Evolutionary conservation across 176 grass and related monocot species (phyloP), one percentile per base, ranked within the genome.

Genomic region (Oryza coarctata): DNA sequence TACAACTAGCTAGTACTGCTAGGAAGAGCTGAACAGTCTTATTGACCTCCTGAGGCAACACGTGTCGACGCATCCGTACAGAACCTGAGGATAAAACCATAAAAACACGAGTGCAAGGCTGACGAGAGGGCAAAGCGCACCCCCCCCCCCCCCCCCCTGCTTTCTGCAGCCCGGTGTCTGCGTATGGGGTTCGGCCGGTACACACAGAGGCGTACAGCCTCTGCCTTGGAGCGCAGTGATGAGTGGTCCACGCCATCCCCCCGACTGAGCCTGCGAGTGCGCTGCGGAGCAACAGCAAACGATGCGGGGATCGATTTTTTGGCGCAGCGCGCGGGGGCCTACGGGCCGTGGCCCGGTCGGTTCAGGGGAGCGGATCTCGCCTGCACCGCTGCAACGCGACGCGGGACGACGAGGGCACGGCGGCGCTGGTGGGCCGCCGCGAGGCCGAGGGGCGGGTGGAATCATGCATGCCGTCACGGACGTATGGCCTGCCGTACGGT

Each of bases 101-200:
- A 55, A 38, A 79, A 64, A 40, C n/a, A 55, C 3, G 44, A 74
- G 68, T 1, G 47, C 34, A 68, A 9, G 22, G 20, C 1, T 43
- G 50, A 38, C 23, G n/a, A 50, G 52, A 82, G 78, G 72, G 63
- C 78, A 76, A 35, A 38, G 12, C 84, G 41, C 71, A 2, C 67
- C n/a, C n/a, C n/a, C n/a, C n/a, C n/a, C n/a, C n/a, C n/a, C n/a
- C n/a, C n/a, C n/a, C n/a, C 33, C 17, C 5, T 2, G 8, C 10
- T 47, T 60, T 29, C 14, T 55, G 34, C 70, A 41, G 83, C 55
- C 52, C 36, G 52, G 65, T 25, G 3, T 5, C 57, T 38, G 64
- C 78, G 57, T n/a, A 60, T 70, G 78, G 44, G 65, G 18, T 29
- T 20, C 31, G 63, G 40, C 34, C 2, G 76, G 39, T 55, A 55